Percentiles rank a stretch among this genome's conserved stretches.
These are phyloP conservation scores for Kazachstania taianensis DNA, from an alignment of 805 yeast genomes.

Conservation along the genomic window DNA sequence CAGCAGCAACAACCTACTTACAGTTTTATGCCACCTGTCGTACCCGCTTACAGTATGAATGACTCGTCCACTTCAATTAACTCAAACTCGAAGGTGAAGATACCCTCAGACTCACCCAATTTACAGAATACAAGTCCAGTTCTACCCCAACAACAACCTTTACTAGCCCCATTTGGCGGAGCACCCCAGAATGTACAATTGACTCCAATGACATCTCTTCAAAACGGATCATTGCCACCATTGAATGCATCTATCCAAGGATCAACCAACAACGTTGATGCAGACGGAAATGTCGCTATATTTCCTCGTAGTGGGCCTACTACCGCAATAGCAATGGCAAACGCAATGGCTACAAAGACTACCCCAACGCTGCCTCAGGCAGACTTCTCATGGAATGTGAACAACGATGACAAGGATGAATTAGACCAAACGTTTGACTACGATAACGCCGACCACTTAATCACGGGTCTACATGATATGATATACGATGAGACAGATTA, in stretches of 20 bases:
- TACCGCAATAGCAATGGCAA: slow-evolving; percentile 11
- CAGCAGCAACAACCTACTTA: neutral
- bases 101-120: too few relatives aligned
- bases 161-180: too few relatives aligned
- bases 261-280: too few relatives aligned
- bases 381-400: slow-evolving; percentile 1
- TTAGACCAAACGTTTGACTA: slow-evolving; percentile 23
- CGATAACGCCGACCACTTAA: slow-evolving; percentile 23
- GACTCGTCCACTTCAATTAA: neutral
- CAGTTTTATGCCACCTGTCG: too few relatives aligned
- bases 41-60: too few relatives aligned
- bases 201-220: neutral
- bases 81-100: too few relatives aligned
- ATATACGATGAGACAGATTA: slow-evolving; percentile 25
- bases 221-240: neutral
- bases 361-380: slow-evolving; percentile 4
- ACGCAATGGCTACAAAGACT: slow-evolving; percentile 9
- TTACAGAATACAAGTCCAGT: neutral
- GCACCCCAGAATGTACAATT: too few relatives aligned
- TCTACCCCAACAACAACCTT: neutral
- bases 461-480: slow-evolving; percentile 27
- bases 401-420: slow-evolving; percentile 1
- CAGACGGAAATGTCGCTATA: neutral
- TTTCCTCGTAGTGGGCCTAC: slow-evolving; percentile 10
- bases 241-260: too few relatives aligned